These are phyloP conservation scores for Penicillium goetzii DNA, from an alignment of 495 filamentous ascomycete species.

Conservation along the genomic window DNA sequence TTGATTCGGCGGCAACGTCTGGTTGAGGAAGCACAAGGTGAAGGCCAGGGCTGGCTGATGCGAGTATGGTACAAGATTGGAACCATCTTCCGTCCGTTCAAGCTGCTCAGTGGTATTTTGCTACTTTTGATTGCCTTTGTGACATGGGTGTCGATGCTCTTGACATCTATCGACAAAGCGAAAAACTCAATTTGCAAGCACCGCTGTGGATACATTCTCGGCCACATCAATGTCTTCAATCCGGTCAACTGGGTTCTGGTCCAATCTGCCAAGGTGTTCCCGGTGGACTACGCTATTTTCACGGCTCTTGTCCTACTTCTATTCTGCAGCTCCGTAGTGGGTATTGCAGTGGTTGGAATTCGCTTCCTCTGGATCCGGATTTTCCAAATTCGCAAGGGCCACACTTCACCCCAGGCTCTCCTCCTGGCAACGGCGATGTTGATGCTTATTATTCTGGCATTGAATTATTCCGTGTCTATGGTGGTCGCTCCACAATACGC, in stretches of 20 bases:
- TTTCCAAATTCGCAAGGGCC: constrained; percentile 85
- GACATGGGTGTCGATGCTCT: constrained; percentile 88
- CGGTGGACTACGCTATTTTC: constrained; percentile 89
- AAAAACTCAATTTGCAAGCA: constrained; percentile 91
- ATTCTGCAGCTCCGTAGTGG: constrained; percentile 83
- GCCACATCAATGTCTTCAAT: constrained; percentile 88
- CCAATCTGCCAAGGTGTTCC: constrained; percentile 79
- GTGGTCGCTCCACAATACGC: constrained; percentile 92
- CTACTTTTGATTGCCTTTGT: constrained; percentile 71
- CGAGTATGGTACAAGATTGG: constrained; percentile 75
- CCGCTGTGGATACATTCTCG: constrained; percentile 92
- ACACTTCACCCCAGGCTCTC: constrained; percentile 91
- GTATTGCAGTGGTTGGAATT: constrained; percentile 84
- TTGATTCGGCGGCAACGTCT: constrained; percentile 87
- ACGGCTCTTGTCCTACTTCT: constrained; percentile 79
- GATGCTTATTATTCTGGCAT: constrained; percentile 81
- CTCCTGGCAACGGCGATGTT: constrained; percentile 89
- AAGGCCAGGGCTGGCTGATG: constrained; percentile 69
- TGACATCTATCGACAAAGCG: constrained; percentile 94
- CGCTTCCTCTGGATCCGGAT: constrained; percentile 93
- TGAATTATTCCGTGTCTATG: constrained; percentile 92
- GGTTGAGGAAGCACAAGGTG: constrained; percentile 76
- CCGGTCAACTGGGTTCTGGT: constrained; percentile 92
- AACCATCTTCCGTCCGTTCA: constrained; percentile 79
- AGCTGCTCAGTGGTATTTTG: constrained; percentile 81